Percentiles rank a stretch among this genome's conserved stretches.
Evolutionary conservation across 768 basidiomycete species (phyloP).

Genomic region (Phlegmacium glaucopus): DNA sequence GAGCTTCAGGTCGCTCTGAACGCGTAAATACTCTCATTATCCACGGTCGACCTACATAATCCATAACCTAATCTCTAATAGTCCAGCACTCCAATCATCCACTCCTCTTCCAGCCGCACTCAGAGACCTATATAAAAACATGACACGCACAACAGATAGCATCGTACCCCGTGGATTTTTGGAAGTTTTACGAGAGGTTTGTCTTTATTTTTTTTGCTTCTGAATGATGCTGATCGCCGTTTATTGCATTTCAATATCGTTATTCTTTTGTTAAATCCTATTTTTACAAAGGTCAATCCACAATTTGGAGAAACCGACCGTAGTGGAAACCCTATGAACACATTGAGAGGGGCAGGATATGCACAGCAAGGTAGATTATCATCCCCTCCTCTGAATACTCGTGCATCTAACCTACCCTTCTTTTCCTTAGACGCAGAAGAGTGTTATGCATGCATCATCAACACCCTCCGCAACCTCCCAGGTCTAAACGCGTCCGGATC

Average conservation of each 20-base stretch:
- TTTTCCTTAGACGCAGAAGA: conserved; percentile 74
- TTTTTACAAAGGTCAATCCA: conserved; percentile 58
- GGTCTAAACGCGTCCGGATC: conserved; percentile 30
- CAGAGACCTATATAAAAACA: conserved; percentile 65
- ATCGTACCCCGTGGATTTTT: conserved; percentile 73
- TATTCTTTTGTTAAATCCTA: not conserved
- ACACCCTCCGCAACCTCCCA: conserved; percentile 71
- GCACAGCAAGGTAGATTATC: conserved; percentile 69
- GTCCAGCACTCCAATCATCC: conserved; percentile 36
- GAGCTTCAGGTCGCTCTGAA: conserved; percentile 76
- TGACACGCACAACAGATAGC: conserved; percentile 74
- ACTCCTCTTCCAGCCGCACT: conserved; percentile 48
- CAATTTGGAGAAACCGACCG: conserved; percentile 82
- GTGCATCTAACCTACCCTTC: not conserved
- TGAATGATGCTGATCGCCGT: not conserved
- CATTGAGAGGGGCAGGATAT: conserved; percentile 38
- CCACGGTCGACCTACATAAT: not conserved
- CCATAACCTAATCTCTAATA: conserved; percentile 8
- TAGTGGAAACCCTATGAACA: conserved; percentile 35
- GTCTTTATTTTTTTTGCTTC: not conserved
- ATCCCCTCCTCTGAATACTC: conserved; percentile 22
- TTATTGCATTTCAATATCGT: too few relatives aligned
- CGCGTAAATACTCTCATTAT: conserved; percentile 36
- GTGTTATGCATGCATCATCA: conserved; percentile 76
- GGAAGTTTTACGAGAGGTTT: conserved; percentile 57